Base-by-base conservation (phyloP, 257 asterid species). In the Ajuga chamaepitys region DNA sequence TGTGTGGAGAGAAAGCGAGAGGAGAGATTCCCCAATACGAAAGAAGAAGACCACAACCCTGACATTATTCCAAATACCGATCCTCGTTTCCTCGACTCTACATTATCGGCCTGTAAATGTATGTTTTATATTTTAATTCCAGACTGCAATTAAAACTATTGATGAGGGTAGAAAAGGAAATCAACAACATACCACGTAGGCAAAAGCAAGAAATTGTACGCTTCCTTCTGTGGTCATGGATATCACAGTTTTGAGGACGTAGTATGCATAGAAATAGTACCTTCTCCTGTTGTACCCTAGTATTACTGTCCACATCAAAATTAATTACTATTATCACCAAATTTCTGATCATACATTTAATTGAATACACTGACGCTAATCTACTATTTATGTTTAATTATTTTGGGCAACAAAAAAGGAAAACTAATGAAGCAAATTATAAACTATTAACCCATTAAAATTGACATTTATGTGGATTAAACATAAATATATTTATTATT, bases 101-200 rank as follows among this genome's bases (percentile, higher is more conserved):
- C 95, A 60, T 83, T 86, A 71, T 91, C 98, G 5, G 98, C 96
- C 98, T 91, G 85, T 55, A 76, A 2, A 20, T 22, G 14, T 37
- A 28, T n/a, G n/a, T n/a, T n/a, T n/a, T n/a, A n/a, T n/a, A n/a
- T n/a, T 28, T 28, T 28, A 2, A 28, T 28, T 28, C 2, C 34
- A 28, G 34, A 28, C 5, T n/a, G n/a, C n/a, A n/a, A n/a, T n/a
- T n/a, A n/a, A n/a, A n/a, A n/a, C n/a, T n/a, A 7, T 2, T 21
- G 22, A 21, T 9, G 4, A 24, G 44, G 34, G 20, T 4, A 1
- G 4, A 50, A 22, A 32, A 3, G 1, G 48, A 24, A 30, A 2
- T 28, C n/a, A 57, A 16, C 7, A 32, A 48, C 18, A 34, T 77
- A 91, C 96, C 88, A 86, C 94, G 52, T 88, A 91, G 7, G 98